phyloP scores from a whole-genome alignment of 2,329 filamentous ascomycete genomes.

The Cercospora canescens region DNA sequence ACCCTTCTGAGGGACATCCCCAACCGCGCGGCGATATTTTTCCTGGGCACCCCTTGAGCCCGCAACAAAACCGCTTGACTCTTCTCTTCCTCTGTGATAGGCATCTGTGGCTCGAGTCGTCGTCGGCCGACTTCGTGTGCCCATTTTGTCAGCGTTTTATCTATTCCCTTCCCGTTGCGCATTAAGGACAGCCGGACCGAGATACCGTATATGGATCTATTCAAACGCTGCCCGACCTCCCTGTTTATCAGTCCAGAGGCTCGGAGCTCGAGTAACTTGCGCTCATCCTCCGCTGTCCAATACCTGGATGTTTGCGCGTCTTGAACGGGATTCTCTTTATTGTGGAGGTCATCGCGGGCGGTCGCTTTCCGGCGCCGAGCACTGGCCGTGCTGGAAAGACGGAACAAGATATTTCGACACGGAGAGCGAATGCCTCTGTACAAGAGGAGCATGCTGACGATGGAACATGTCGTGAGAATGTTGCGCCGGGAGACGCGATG shows the following conservation, averaged over 20 bases:
- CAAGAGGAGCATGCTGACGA: background rate
- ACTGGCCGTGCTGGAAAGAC: background rate
- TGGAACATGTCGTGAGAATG: background rate
- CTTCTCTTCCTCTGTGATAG: background rate
- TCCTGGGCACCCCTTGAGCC: no score
- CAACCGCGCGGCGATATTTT: no score
- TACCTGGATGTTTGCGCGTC: background rate
- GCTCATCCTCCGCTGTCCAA: background rate
- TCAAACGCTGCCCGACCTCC: background rate
- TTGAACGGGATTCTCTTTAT: background rate
- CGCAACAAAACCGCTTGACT: no score
- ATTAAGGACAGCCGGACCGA: background rate
- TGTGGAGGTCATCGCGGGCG: background rate
- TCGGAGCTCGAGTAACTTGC: background rate
- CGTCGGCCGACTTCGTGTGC: background rate
- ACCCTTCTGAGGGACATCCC: no score
- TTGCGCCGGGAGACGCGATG: background rate
- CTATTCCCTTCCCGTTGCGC: background rate
- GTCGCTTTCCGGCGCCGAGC: background rate
- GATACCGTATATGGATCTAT: background rate
- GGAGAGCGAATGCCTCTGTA: background rate
- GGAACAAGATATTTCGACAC: background rate
- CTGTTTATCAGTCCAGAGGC: background rate
- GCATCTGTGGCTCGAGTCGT: background rate
- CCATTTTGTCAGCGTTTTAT: background rate